Evolutionary conservation across 306 rosid species (phyloP).

Genomic region (Quercus alba): DNA sequence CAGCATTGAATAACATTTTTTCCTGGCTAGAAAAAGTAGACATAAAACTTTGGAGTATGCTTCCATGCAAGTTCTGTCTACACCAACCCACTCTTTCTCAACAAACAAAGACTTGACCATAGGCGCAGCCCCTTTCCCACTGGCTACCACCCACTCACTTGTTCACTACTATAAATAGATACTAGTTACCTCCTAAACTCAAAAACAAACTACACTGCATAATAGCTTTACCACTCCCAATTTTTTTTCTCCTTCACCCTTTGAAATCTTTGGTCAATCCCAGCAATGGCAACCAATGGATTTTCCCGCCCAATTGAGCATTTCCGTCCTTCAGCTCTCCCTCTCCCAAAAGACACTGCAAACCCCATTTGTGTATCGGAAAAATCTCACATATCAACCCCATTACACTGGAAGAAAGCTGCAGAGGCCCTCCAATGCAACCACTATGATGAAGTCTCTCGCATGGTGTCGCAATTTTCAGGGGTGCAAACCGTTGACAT

Average conservation of each 20-base stretch:
- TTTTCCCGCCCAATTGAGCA: neutral
- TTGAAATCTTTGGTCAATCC: neutral
- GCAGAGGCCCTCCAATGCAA: conserved; percentile 19
- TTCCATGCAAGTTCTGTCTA: neutral
- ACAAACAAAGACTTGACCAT: neutral
- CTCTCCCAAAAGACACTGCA: neutral
- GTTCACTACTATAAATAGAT: neutral
- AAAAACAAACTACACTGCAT: neutral
- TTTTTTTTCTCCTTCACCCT: neutral
- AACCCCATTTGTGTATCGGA: neutral
- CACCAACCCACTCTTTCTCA: neutral
- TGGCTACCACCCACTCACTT: too few species aligned
- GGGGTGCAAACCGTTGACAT: conserved; percentile 15
- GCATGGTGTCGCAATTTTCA: conserved; percentile 25
- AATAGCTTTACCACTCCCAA: neutral
- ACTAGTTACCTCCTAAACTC: neutral
- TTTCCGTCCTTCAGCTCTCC: neutral
- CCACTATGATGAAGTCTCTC: conserved; percentile 33
- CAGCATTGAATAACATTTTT: too few species aligned
- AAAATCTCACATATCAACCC: neutral
- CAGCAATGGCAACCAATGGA: neutral
- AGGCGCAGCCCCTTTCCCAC: neutral
- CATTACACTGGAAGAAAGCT: conserved; percentile 28
- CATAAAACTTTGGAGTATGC: neutral
- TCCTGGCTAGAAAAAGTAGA: too few species aligned